Evolutionary conservation across 2,329 filamentous ascomycete genomes (phyloP).

Genomic region (Chaetomiaceae sp.): DNA sequence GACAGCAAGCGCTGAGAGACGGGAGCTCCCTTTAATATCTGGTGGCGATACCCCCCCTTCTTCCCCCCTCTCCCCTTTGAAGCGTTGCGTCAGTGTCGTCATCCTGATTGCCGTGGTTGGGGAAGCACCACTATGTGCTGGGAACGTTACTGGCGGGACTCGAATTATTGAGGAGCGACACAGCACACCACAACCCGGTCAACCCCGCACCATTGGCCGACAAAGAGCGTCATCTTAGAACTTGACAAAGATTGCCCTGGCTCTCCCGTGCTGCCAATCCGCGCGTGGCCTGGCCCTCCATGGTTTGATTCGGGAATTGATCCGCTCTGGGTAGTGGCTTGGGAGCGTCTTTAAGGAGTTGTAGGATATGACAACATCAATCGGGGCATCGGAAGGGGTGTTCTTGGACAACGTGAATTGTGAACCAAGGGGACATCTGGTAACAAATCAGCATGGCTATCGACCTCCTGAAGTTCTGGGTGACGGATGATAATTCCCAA

Average conservation of each 20-base stretch:
- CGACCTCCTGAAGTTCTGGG: no score
- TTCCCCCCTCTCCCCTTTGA: background rate
- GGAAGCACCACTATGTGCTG: background rate
- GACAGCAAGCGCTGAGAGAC: background rate
- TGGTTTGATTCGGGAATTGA: background rate
- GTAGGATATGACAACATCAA: no score
- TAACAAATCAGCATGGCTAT: no score
- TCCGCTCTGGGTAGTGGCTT: no score
- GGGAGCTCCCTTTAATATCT: background rate
- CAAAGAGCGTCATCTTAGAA: background rate
- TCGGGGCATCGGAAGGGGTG: no score
- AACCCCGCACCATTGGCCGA: background rate
- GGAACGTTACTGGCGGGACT: background rate
- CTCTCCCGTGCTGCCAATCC: background rate
- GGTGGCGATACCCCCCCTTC: slow-evolving; percentile 2
- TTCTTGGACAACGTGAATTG: no score
- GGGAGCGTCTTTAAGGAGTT: no score
- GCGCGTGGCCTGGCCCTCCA: background rate
- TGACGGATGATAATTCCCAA: no score
- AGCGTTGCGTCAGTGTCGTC: slow-evolving; percentile 15
- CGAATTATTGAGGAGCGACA: background rate
- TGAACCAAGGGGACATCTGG: no score
- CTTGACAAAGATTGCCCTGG: background rate
- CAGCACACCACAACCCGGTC: background rate
- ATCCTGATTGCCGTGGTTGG: slow-evolving; percentile 11